These are phyloP conservation scores for Alternaria postmessia DNA, from an alignment of 2,329 filamentous ascomycete species.

Conservation along the genomic window DNA sequence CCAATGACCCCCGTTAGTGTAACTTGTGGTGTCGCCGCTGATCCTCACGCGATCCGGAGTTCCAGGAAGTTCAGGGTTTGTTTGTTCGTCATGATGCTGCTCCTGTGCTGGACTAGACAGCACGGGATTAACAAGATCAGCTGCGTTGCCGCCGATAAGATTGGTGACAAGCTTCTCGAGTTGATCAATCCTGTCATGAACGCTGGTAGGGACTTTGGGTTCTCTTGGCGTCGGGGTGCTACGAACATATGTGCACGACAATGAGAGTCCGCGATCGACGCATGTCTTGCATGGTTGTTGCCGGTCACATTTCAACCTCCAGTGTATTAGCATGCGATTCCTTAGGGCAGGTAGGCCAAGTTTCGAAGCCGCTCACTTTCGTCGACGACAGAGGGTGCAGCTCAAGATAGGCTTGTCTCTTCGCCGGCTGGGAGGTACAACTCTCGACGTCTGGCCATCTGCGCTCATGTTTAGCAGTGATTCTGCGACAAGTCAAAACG, in stretches of 20 bases:
- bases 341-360: neutral
- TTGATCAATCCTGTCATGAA: constrained; percentile 49
- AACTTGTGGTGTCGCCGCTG: constrained; percentile 39
- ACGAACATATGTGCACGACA: constrained; percentile 45
- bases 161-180: constrained; percentile 48
- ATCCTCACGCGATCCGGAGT: constrained; percentile 45
- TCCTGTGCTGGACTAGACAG: constrained; percentile 6
- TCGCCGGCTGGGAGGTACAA: constrained; percentile 39
- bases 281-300: constrained; percentile 49
- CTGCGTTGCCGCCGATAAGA: constrained; percentile 41
- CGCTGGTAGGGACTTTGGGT: constrained; percentile 37
- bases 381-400: constrained; percentile 39
- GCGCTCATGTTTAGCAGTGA: constrained; percentile 23
- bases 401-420: constrained; percentile 45
- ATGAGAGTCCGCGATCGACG: constrained; percentile 46
- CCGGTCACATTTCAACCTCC: constrained; percentile 46
- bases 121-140: constrained; percentile 8
- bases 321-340: constrained; percentile 11
- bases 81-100: constrained; percentile 5
- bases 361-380: constrained; percentile 29
- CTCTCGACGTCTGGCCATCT: constrained; percentile 27
- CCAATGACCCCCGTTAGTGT: constrained; percentile 47
- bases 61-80: constrained; percentile 25
- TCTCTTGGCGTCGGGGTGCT: constrained; percentile 28
- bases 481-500: neutral